A percentile compares a stretch with the other conserved stretches of the same genome.
These are phyloP conservation scores for Paspalum notatum DNA, from an alignment of 176 grass and related monocot genomes.

Conservation along the genomic window DNA sequence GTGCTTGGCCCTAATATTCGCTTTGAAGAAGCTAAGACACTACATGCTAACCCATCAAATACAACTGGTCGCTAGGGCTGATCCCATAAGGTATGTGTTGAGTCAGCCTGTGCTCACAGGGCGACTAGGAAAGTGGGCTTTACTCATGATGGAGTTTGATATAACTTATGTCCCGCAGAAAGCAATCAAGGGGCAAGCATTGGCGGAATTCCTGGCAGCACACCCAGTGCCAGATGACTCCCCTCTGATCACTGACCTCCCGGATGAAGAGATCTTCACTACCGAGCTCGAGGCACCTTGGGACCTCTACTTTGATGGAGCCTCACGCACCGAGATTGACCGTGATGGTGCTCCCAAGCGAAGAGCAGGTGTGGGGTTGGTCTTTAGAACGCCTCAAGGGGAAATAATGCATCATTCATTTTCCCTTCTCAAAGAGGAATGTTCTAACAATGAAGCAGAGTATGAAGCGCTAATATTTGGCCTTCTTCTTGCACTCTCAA, in stretches of 20 bases:
- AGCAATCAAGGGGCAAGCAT: background rate
- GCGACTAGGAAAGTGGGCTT: background rate
- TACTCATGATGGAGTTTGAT: slow-evolving; percentile 16
- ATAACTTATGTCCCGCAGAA: background rate
- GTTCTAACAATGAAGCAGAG: background rate
- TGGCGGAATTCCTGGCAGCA: no score
- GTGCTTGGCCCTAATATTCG: no score
- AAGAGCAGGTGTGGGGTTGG: no score
- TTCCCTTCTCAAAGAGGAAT: background rate
- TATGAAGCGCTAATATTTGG: background rate
- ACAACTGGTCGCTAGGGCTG: no score
- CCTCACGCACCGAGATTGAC: no score
- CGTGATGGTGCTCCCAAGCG: no score
- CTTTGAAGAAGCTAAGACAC: no score
- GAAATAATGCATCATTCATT: background rate
- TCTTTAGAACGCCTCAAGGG: no score
- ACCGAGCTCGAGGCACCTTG: no score
- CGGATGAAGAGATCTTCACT: background rate
- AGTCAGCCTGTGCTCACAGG: background rate
- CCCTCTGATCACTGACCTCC: background rate
- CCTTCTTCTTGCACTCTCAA: background rate
- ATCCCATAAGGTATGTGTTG: background rate
- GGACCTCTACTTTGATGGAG: no score
- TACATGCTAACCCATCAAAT: no score
- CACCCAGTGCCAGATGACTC: no score